Conservation (phyloP, 2,329 filamentous ascomycete genomes). For the Bipolaris victoriae region DNA sequence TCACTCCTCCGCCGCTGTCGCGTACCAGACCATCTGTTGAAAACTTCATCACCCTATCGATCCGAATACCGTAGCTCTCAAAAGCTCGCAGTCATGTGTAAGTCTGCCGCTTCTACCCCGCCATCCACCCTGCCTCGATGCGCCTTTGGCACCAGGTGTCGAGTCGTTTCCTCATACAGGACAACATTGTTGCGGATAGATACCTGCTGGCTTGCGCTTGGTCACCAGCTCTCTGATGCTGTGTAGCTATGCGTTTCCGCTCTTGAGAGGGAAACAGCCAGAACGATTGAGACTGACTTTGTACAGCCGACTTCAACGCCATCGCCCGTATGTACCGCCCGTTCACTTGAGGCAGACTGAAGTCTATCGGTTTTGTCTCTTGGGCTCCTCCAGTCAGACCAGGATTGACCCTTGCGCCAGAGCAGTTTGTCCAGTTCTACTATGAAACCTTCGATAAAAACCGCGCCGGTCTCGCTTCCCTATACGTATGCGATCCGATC, state of each 20-base stretch:
- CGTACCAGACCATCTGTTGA: conserved; percentile 11
- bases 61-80: neutral
- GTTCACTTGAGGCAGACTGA: neutral
- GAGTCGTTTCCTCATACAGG: neutral
- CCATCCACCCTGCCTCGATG: conserved; percentile 10
- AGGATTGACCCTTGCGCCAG: conserved; percentile 56
- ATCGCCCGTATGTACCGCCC: conserved; percentile 19
- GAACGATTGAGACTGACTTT: conserved; percentile 6
- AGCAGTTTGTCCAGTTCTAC: conserved; percentile 89
- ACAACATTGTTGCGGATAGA: neutral
- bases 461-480: conserved; percentile 66
- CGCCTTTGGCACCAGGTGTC: neutral
- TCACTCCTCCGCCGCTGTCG: conserved; percentile 11
- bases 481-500: conserved; percentile 73
- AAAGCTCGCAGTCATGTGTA: conserved; percentile 20
- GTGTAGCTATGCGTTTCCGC: neutral
- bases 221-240: too few relatives aligned
- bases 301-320: conserved; percentile 20
- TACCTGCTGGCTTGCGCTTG: neutral
- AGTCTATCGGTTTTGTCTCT: neutral
- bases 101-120: conserved; percentile 14
- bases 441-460: conserved; percentile 84
- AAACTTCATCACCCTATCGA: neutral
- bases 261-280: neutral
- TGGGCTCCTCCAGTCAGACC: neutral